Evolutionary conservation across 2,329 filamentous ascomycete genomes (phyloP).

Genomic region (Ceratocystis destructans): DNA sequence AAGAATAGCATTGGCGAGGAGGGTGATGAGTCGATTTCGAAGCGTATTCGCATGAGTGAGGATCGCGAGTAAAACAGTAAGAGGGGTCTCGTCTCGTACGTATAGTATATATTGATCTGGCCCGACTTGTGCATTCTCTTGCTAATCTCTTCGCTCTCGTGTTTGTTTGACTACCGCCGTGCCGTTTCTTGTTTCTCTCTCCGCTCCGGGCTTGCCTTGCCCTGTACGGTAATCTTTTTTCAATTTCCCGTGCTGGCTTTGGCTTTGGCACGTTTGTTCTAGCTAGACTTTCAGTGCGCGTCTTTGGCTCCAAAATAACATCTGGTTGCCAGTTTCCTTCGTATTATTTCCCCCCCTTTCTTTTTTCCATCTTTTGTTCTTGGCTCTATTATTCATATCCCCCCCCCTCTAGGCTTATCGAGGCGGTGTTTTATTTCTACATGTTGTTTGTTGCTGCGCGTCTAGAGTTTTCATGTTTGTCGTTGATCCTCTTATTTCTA

Average conservation of each 20-base stretch:
- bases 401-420: not conserved
- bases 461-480: not conserved
- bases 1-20: slow-evolving; percentile 9
- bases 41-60: slow-evolving; percentile 9
- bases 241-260: too few species aligned
- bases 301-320: not conserved
- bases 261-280: not conserved
- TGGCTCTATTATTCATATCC: not conserved
- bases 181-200: not conserved
- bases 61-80: not conserved
- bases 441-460: not conserved
- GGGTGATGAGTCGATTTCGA: slow-evolving; percentile 5
- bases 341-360: not conserved
- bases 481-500: not conserved
- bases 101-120: too few species aligned
- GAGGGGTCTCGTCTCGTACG: too few species aligned
- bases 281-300: not conserved
- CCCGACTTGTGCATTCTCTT: too few species aligned
- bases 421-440: not conserved
- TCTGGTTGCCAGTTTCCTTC: not conserved
- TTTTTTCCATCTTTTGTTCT: not conserved
- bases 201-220: not conserved
- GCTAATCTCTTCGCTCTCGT: not conserved
- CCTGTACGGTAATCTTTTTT: not conserved
- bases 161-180: not conserved